phyloP scores from a whole-genome alignment of 352 stramenopile genomes.

The Phytophthora meadii region DNA sequence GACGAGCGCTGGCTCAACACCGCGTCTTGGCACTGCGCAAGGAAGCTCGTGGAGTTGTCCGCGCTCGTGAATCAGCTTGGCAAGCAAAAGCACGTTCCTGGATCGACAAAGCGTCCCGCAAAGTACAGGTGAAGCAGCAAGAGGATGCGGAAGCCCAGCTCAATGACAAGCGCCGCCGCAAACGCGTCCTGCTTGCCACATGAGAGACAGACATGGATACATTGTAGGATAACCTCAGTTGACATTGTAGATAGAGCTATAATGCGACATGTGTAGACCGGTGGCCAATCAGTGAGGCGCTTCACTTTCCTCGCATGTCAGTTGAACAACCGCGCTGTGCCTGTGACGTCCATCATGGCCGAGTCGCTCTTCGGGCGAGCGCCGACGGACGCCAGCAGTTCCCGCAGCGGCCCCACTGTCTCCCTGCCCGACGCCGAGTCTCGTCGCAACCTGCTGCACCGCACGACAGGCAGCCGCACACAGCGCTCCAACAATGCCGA shows the following conservation, averaged over 20 bases:
- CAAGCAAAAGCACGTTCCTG: constrained; percentile 81
- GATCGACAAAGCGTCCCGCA: constrained; percentile 87
- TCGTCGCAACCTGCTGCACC: constrained; percentile 13
- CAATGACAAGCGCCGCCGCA: constrained; percentile 77
- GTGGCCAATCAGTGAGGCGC: no score
- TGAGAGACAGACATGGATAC: constrained; percentile 14
- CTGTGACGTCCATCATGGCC: constrained; percentile 2
- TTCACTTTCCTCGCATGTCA: background rate
- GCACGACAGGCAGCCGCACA: constrained; percentile 6
- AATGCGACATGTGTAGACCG: no score
- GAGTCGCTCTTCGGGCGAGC: constrained; percentile 15
- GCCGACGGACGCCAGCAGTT: constrained; percentile 5
- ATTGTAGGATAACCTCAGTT: no score
- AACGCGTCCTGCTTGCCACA: constrained; percentile 62
- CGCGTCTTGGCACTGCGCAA: constrained; percentile 79
- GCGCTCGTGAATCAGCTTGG: constrained; percentile 81
- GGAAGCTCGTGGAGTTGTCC: constrained; percentile 78
- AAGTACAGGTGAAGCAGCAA: constrained; percentile 91
- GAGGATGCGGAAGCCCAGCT: constrained; percentile 85
- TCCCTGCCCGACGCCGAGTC: constrained; percentile 34
- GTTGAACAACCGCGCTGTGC: background rate
- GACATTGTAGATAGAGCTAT: no score
- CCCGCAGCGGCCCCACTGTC: constrained; percentile 8
- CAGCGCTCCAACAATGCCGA: constrained; percentile 7
- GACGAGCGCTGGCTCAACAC: constrained; percentile 71